Base-by-base conservation (phyloP, 192 early-diverging fungal genomes). In the Backusella liffmaniae region DNA sequence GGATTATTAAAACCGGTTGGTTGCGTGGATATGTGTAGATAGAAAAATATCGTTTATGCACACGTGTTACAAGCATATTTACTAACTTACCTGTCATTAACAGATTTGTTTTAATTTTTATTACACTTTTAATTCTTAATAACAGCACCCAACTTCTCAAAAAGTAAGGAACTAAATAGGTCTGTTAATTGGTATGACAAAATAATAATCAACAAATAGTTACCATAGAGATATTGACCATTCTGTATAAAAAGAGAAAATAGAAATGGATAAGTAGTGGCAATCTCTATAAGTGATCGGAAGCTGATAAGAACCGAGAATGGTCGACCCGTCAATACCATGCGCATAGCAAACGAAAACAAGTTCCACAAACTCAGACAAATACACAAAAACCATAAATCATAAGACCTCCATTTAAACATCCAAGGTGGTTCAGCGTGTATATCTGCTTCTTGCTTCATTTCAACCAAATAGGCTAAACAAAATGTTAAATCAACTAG, bases 241-340 rank as follows among this genome's bases (percentile, higher is more conserved):
- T 75, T 34, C 6, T 73, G 74, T 10, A 88, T 39, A 69, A 81
- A 81, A 18, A 76, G 67, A 1, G 82, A 82, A 5, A 89, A 39
- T 10, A 91, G 32, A 70, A 91, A 89, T 3, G 89, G 89, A 35
- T 87, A 29, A 1, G 85, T 84, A n/a, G 85, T 88, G 26, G 87
- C 18, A 35, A 82, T 23, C 75, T 88, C 88, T 35, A 87, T 62
- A 5, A 87, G 51, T 0, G 82, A 74, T 66, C 80, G 77, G 16
- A 77, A 66, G 12, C 80, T 86, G 73, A 88, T 84, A 36, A 87
- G 71, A 30, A 84, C 78, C 9, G 76, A 66, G 41, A 53, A 15
- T 34, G 73, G 81, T 59, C n/a, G 67, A 18, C 66, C 53, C 5
- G 56, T 51, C 21, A 73, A 49, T 12, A 77, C n/a, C 74, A 73